Conservation (phyloP, 192 early-diverging fungal genomes). For the Coemansia sp. region DNA sequence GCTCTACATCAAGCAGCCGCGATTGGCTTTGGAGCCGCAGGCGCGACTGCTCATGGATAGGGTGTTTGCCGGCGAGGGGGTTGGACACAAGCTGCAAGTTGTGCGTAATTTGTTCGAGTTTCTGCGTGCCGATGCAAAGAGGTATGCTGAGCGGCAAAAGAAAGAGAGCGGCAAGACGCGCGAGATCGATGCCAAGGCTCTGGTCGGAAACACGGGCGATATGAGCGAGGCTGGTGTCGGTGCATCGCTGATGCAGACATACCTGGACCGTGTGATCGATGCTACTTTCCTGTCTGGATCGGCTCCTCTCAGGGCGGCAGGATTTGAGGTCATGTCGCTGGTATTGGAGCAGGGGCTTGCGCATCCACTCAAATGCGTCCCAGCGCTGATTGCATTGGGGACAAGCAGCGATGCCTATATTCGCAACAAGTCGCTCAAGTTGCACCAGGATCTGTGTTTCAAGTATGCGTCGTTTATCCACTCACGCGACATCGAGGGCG, state of each 20-base stretch:
- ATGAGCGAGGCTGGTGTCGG: slow-evolving; percentile 85
- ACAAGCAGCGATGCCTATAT: slow-evolving; percentile 61
- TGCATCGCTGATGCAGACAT: slow-evolving; percentile 85
- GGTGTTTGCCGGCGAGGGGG: slow-evolving; percentile 52
- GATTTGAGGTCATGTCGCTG: slow-evolving; percentile 78
- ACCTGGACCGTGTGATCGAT: slow-evolving; percentile 70
- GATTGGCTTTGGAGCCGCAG: slow-evolving; percentile 54
- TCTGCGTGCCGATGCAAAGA: slow-evolving; percentile 59
- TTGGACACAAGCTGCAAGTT: slow-evolving; percentile 61
- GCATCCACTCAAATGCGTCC: slow-evolving; percentile 89
- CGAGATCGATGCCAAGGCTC: slow-evolving; percentile 65
- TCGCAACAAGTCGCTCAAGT: slow-evolving; percentile 64
- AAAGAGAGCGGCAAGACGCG: slow-evolving; percentile 28
- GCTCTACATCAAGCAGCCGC: slow-evolving; percentile 68
- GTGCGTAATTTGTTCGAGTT: slow-evolving; percentile 70
- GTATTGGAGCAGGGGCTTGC: slow-evolving; percentile 88
- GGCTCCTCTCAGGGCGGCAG: slow-evolving; percentile 57
- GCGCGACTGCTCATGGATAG: slow-evolving; percentile 64
- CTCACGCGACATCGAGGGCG: slow-evolving; percentile 71
- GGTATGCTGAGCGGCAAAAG: slow-evolving; percentile 51
- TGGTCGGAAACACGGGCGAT: slow-evolving; percentile 79
- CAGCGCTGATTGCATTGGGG: slow-evolving; percentile 81
- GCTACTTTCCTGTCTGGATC: slow-evolving; percentile 59
- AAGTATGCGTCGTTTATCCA: slow-evolving; percentile 92
- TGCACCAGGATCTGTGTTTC: slow-evolving; percentile 71